Conservation (phyloP, 352 stramenopile genomes). For the Phytophthora lateralis region DNA sequence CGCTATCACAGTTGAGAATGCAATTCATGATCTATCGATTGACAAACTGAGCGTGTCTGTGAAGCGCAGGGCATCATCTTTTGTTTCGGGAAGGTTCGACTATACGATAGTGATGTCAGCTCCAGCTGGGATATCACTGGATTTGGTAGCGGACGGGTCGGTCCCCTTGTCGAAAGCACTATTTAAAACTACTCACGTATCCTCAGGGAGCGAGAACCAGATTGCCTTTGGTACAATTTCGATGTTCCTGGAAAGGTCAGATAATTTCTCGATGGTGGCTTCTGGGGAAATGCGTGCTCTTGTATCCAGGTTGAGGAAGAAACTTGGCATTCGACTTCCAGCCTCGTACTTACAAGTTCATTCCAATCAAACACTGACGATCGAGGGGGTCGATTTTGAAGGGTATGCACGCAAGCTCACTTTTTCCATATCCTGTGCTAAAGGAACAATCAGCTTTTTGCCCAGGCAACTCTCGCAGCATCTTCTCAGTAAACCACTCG, state of each 20-base stretch:
- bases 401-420: constrained; percentile 19
- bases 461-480: not conserved
- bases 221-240: constrained; percentile 18
- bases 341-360: constrained; percentile 18
- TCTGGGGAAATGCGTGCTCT: constrained; percentile 9
- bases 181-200: constrained; percentile 6
- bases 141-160: not conserved
- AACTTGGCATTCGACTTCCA: constrained; percentile 24
- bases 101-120: constrained; percentile 8
- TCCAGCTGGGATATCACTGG: constrained; percentile 1
- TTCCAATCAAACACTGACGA: constrained; percentile 8
- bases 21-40: constrained; percentile 1
- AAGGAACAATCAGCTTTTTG: constrained; percentile 14
- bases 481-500: not conserved
- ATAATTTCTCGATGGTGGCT: constrained; percentile 8
- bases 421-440: constrained; percentile 13
- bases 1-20: constrained; percentile 1
- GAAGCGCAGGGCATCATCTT: not conserved
- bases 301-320: constrained; percentile 5
- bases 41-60: constrained; percentile 1
- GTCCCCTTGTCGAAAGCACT: not conserved
- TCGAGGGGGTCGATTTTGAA: constrained; percentile 15
- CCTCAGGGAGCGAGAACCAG: constrained; percentile 4
- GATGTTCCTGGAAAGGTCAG: constrained; percentile 17
- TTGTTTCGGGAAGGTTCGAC: constrained; percentile 1